These are phyloP conservation scores for Cyberlindnera meyerae DNA, from an alignment of 805 yeast genomes.

Conservation along the genomic window DNA sequence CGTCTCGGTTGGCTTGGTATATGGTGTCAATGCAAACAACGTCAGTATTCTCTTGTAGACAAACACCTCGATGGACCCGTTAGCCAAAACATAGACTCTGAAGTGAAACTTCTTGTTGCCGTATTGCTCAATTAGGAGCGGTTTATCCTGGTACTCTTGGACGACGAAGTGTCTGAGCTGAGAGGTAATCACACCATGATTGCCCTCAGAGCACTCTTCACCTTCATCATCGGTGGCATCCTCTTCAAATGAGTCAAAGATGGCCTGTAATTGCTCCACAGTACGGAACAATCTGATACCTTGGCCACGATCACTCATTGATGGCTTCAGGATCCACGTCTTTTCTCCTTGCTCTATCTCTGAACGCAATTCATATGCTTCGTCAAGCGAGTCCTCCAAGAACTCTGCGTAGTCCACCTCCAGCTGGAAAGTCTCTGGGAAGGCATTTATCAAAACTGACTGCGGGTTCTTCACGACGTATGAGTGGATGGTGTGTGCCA, in stretches of 20 bases:
- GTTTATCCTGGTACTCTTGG: conserved; percentile 71
- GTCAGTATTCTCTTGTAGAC: conserved; percentile 80
- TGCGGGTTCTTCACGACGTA: conserved; percentile 71
- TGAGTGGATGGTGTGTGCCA: conserved; percentile 77
- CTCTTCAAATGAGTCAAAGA: conserved; percentile 84
- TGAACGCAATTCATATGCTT: conserved; percentile 79
- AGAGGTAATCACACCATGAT: conserved; percentile 72
- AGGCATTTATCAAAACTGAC: conserved; percentile 53
- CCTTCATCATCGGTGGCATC: conserved; percentile 59
- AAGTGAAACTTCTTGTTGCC: conserved; percentile 79
- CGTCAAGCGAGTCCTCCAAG: conserved; percentile 89
- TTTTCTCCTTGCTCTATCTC: conserved; percentile 59
- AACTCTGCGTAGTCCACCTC: conserved; percentile 96
- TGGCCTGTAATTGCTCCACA: conserved; percentile 70
- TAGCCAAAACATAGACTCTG: conserved; percentile 74
- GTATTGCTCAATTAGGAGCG: conserved; percentile 60
- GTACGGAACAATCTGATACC: conserved; percentile 83
- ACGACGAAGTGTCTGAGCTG: conserved; percentile 88
- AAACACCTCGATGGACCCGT: conserved; percentile 69
- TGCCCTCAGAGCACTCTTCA: conserved; percentile 38
- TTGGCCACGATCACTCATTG: conserved; percentile 96
- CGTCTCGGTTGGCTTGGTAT: conserved; percentile 30
- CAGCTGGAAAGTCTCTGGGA: conserved; percentile 71
- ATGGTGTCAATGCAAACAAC: conserved; percentile 64
- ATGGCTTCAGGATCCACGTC: conserved; percentile 89